Evolutionary conservation across 257 asterid genomes (phyloP).

Genomic region (Salvia miltiorrhiza): DNA sequence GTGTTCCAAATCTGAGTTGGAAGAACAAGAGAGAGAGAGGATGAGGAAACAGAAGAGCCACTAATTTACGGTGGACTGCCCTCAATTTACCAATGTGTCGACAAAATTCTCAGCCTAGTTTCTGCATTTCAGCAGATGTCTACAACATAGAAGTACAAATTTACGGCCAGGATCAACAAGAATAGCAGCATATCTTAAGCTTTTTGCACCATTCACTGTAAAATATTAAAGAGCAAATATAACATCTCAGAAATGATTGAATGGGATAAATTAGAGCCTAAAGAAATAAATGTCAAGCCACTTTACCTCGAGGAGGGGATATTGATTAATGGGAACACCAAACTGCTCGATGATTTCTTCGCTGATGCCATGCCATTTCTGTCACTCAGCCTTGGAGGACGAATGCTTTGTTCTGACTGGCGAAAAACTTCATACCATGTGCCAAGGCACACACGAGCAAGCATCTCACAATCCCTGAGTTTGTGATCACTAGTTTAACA

Average conservation of each 20-base stretch:
- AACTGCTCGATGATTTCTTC: background rate
- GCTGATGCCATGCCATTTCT: background rate
- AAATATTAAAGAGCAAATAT: background rate
- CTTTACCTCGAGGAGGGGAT: conserved; percentile 19
- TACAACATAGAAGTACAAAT: background rate
- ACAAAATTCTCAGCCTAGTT: background rate
- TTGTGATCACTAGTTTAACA: conserved; percentile 46
- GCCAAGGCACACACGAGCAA: conserved; percentile 54
- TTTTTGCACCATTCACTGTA: background rate
- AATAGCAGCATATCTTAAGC: background rate
- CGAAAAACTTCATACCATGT: conserved; percentile 46
- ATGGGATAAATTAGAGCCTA: background rate
- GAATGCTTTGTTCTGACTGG: conserved; percentile 29
- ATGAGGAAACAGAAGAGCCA: background rate
- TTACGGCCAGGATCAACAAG: background rate
- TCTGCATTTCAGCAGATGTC: background rate
- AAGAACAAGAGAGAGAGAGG: background rate
- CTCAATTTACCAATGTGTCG: background rate
- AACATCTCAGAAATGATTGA: background rate
- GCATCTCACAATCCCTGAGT: conserved; percentile 51
- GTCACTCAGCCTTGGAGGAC: conserved; percentile 23
- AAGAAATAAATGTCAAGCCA: background rate
- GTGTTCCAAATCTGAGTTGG: background rate
- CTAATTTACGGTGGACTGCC: background rate
- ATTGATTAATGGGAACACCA: conserved; percentile 8